A percentile compares a stretch with the other conserved stretches of the same genome.
Conservation (phyloP, 192 early-diverging fungal species). For the Coemansia sp. region DNA sequence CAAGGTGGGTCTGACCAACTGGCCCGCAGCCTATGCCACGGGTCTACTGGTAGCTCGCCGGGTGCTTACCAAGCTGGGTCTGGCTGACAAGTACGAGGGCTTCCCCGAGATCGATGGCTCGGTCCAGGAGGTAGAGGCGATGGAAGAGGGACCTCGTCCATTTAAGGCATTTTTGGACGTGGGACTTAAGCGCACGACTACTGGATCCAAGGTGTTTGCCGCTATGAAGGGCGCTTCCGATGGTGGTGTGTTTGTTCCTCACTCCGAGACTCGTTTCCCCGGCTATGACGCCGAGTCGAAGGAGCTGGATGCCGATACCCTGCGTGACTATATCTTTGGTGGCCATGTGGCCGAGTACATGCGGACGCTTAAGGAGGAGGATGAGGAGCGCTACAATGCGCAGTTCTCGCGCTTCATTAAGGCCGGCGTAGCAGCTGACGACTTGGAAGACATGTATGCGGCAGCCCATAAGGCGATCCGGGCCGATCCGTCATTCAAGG, state of each 20-base stretch:
- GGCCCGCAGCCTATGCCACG: constrained; percentile 97
- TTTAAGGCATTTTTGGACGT: constrained; percentile 98
- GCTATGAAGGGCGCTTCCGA: constrained; percentile 98
- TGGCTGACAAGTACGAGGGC: constrained; percentile 97
- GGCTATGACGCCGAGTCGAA: constrained; percentile 87
- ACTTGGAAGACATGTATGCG: constrained; percentile 93
- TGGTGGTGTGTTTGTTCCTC: constrained; percentile 96
- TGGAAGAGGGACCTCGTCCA: constrained; percentile 90
- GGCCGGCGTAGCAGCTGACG: constrained; percentile 80
- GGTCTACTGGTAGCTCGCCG: constrained; percentile 96
- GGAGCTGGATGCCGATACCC: constrained; percentile 86
- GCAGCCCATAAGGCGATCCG: constrained; percentile 93
- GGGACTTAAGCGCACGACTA: constrained; percentile 95
- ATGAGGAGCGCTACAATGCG: constrained; percentile 95
- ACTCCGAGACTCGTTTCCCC: constrained; percentile 95
- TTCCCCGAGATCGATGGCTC: constrained; percentile 87
- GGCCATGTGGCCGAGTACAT: constrained; percentile 98
- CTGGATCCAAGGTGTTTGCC: constrained; percentile 95
- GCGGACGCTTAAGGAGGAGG: constrained; percentile 96
- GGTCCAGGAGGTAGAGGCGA: constrained; percentile 80
- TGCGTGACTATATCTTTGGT: constrained; percentile 97
- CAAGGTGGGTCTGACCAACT: constrained; percentile 99
- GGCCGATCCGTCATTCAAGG: constrained; percentile 74
- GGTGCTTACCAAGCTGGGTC: constrained; percentile 88
- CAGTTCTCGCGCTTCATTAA: constrained; percentile 94